Conservation (phyloP, 2,329 filamentous ascomycete genomes). For the Aureobasidium musti region DNA sequence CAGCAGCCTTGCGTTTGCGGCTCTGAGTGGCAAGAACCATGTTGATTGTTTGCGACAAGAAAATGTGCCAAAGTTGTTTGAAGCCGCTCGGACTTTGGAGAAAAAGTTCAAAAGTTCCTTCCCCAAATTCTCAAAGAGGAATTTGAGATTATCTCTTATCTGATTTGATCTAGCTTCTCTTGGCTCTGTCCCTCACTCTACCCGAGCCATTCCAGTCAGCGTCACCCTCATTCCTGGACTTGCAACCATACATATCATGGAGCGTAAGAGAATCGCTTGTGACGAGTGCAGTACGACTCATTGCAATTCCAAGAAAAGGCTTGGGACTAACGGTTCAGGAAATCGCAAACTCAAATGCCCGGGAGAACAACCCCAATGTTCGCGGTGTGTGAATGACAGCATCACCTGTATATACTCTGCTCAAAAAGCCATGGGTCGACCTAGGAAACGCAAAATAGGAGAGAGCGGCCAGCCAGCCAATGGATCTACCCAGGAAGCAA, state of each 20-base stretch:
- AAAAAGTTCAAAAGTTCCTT: constrained; percentile 22
- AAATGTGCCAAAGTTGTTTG: constrained; percentile 17
- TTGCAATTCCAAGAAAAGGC: too few relatives aligned
- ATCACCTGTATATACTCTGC: constrained; percentile 51
- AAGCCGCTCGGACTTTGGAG: constrained; percentile 16
- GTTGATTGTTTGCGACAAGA: constrained; percentile 26
- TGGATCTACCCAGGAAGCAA: background rate
- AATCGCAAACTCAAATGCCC: constrained; percentile 54
- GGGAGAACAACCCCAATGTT: constrained; percentile 47
- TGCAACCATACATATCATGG: background rate
- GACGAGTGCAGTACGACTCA: constrained; percentile 46
- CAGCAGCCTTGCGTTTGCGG: constrained; percentile 31
- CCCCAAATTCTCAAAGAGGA: background rate
- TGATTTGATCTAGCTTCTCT: background rate
- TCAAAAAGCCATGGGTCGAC: constrained; percentile 55
- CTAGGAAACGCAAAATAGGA: constrained; percentile 46
- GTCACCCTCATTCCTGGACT: background rate
- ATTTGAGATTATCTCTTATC: constrained; percentile 15
- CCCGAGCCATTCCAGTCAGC: background rate
- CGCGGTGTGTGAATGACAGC: constrained; percentile 46
- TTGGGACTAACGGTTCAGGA: constrained; percentile 39
- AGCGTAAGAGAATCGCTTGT: constrained; percentile 39
- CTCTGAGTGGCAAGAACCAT: constrained; percentile 29
- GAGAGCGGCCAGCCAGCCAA: background rate
- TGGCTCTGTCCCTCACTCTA: background rate